These are phyloP conservation scores for Penicillium paxilli DNA, from an alignment of 495 filamentous ascomycete genomes.

Conservation along the genomic window DNA sequence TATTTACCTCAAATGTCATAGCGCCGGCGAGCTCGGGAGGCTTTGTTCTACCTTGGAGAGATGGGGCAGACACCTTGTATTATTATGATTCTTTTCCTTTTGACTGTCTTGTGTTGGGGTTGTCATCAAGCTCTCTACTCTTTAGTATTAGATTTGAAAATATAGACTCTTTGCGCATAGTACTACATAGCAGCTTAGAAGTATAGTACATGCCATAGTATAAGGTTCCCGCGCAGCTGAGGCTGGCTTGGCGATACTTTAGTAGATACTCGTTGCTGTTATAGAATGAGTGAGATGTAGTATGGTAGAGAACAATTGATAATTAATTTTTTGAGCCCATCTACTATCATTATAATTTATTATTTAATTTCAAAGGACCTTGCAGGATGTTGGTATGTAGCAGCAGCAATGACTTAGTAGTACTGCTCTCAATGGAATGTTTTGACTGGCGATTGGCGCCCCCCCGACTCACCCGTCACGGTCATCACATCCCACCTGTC, in stretches of 20 bases:
- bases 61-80: constrained; percentile 24
- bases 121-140: constrained; percentile 28
- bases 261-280: too few species aligned
- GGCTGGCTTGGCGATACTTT: too few species aligned
- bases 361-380: too few species aligned
- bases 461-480: constrained; percentile 12
- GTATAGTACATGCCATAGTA: neutral
- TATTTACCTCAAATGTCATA: constrained; percentile 44
- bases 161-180: neutral
- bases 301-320: too few species aligned
- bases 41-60: constrained; percentile 16
- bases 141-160: constrained; percentile 1
- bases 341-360: too few species aligned
- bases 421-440: too few species aligned
- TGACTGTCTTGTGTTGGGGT: constrained; percentile 23
- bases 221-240: too few species aligned
- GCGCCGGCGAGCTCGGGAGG: constrained; percentile 45
- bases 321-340: too few species aligned
- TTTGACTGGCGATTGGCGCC: constrained; percentile 19
- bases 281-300: too few species aligned
- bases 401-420: too few species aligned
- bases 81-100: constrained; percentile 23
- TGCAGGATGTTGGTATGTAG: too few species aligned
- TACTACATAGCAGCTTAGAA: neutral
- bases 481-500: constrained; percentile 25